Evolutionary conservation across 495 filamentous ascomycete genomes (phyloP), one percentile per base, ranked within the genome.

Genomic region (Annulohypoxylon moriforme): DNA sequence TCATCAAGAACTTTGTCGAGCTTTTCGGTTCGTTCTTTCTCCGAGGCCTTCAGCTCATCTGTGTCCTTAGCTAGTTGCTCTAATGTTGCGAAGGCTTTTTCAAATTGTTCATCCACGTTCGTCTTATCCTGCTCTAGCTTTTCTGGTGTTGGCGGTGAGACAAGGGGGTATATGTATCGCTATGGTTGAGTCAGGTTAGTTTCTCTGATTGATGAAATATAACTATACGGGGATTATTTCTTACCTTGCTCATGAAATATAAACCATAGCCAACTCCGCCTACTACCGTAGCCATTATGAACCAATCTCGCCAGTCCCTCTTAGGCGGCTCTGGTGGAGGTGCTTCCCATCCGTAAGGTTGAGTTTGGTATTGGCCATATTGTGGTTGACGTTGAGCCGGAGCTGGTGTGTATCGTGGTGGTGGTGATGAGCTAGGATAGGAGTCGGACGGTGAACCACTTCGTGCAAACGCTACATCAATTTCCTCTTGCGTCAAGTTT

Each of bases 251-350:
- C 9, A 97, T 86, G 72, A 89, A 88, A 77, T 94, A 98, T n/a
- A 96, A 78, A 2, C 93, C 94, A 75, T 96, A 97, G 7, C 92
- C 86, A 3, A 96, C 89, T 40, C 93, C 93, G 44, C 92, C 91
- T 68, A 95, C 90, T 8, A 97, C 91, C 0, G 94, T 98, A 8
- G 94, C 94, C 92, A 97, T 93, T 72, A 98, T 97, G 77, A 98
- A 99, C 92, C 93, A 98, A 74, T 99, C 96, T 52, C 96, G 87
- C 96, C 96, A 99, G 78, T 99, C 96, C 68, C 96, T 87, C 74
- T 89, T 90, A 6, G 96, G 93, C 63, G 87, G 86, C 57, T 90
- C 89, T 16, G 89, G 86, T 59, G 88, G 89, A 63, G 90, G 91
- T 78, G 79, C 81, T 67, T 80, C 82, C 84, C 84, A 86, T 71